These are phyloP conservation scores for Leccinum barrowsii DNA, from an alignment of 768 basidiomycete genomes.

Conservation along the genomic window DNA sequence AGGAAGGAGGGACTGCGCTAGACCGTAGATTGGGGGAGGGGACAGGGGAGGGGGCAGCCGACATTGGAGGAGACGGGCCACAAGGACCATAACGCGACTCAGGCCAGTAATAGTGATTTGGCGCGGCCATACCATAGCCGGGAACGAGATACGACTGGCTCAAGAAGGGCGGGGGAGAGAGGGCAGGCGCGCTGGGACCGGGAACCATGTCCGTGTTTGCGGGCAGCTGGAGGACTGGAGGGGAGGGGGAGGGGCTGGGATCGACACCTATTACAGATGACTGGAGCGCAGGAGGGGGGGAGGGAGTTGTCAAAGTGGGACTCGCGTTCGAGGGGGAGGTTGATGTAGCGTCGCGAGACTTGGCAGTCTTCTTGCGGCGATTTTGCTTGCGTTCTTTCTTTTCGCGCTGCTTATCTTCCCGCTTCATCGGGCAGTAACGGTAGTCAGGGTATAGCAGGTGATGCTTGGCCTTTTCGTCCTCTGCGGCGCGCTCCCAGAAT, in stretches of 20 bases:
- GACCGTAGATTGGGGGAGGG: constrained; percentile 15
- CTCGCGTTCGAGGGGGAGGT: neutral
- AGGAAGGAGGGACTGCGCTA: constrained; percentile 7
- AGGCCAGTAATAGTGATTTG: constrained; percentile 17
- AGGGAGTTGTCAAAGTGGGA: neutral
- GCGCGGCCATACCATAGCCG: constrained; percentile 8
- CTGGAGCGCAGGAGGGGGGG: neutral
- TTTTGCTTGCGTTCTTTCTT: constrained; percentile 38
- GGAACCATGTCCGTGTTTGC: neutral
- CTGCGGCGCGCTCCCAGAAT: constrained; percentile 52
- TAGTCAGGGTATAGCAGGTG: constrained; percentile 51
- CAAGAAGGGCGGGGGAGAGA: neutral
- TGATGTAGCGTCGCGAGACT: constrained; percentile 19
- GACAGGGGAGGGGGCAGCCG: constrained; percentile 47
- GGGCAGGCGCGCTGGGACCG: neutral
- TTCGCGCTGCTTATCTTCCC: constrained; percentile 44
- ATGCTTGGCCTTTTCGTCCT: constrained; percentile 51
- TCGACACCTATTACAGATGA: neutral
- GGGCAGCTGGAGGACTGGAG: neutral
- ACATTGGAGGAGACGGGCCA: constrained; percentile 53
- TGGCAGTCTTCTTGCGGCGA: constrained; percentile 22
- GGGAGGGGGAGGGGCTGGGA: neutral
- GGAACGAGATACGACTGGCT: neutral
- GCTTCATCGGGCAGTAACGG: constrained; percentile 53
- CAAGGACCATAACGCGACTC: constrained; percentile 31